Evolutionary conservation across 2,329 filamentous ascomycete species (phyloP), one percentile per base, ranked within the genome.

Genomic region (Colletotrichum sp.): DNA sequence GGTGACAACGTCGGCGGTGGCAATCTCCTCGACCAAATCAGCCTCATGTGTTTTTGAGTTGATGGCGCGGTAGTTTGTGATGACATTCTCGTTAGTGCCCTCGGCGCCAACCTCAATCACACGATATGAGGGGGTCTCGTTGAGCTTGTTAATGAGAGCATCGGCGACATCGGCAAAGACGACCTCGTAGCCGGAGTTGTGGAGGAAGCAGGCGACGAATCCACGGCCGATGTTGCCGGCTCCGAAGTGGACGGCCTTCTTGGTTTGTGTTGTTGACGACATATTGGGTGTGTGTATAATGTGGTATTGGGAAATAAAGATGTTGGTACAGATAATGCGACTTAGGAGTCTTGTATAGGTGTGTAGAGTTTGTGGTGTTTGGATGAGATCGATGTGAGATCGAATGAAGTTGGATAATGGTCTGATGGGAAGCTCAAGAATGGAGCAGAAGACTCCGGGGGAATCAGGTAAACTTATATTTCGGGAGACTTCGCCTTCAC

Each of bases 91-190:
- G 72, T 90, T 91, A 81, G 96, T 96, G 80, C 95, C 96, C 76
- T 98, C 94, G 66, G 92, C 90, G 79, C 96, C 96, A 80, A 98
- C 95, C 87, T 98, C 96, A 76, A 96, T 98, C 83, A 99, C 96
- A 78, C 94, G 93, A 91, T 99, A 99, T 16, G 92, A 94, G 72
- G 92, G 89, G 65, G 92, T 90, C 24, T 89, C 87, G 84, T 99
- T 95, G 80, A 99, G 91, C 69, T 90, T 87, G 81, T 96, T 89
- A 84, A 99, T 97, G 78, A 98, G 89, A 77, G 87, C 87, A 84
- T 96, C 95, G 87, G 96, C 93, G 79, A 99, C 96, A 89, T 99
- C 97, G 80, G 98, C 94, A 83, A 99, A 99, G 88, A 99, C 90
- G 82, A 99, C 96, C 83, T 98, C 95, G 85, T 96, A 99, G 83